A percentile compares a stretch with the other conserved stretches of the same genome.
Conservation (phyloP, 2,329 filamentous ascomycete genomes). For the Leptoxyphium fumago region DNA sequence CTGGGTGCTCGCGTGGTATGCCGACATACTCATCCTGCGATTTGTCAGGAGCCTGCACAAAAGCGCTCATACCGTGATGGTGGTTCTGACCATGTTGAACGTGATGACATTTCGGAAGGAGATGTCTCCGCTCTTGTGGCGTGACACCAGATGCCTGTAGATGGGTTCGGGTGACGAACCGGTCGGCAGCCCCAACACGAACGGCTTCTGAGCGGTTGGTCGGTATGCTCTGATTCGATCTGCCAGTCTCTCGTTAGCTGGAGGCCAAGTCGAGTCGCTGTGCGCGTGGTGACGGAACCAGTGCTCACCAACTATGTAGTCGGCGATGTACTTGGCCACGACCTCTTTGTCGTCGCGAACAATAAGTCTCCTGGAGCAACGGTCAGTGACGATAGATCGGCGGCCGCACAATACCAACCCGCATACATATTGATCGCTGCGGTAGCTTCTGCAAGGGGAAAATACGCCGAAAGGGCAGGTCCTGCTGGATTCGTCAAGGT, state of each 20-base stretch:
- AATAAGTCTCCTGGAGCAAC: slow-evolving; percentile 56
- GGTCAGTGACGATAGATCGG: background rate
- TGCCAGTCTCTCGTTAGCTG: slow-evolving; percentile 17
- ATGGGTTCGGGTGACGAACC: slow-evolving; percentile 67
- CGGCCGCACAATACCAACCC: background rate
- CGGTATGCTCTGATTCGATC: slow-evolving; percentile 66
- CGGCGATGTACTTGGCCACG: slow-evolving; percentile 62
- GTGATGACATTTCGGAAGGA: slow-evolving; percentile 82
- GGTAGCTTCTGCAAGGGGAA: background rate
- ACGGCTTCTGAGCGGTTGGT: slow-evolving; percentile 57
- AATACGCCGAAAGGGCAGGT: no score
- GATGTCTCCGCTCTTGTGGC: slow-evolving; percentile 57
- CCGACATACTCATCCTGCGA: slow-evolving; percentile 70
- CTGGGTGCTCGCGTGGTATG: slow-evolving; percentile 65
- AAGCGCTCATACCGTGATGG: background rate
- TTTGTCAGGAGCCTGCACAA: slow-evolving; percentile 1
- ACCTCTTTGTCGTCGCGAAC: slow-evolving; percentile 56
- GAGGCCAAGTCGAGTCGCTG: slow-evolving; percentile 2
- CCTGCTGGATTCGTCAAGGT: no score
- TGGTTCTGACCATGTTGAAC: slow-evolving; percentile 63
- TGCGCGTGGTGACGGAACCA: background rate
- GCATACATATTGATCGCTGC: background rate
- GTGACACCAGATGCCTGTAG: slow-evolving; percentile 60
- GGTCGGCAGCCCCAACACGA: slow-evolving; percentile 71
- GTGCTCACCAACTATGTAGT: slow-evolving; percentile 57